phyloP scores from a whole-genome alignment of 2,329 filamentous ascomycete species.

The Elsinoe australis region DNA sequence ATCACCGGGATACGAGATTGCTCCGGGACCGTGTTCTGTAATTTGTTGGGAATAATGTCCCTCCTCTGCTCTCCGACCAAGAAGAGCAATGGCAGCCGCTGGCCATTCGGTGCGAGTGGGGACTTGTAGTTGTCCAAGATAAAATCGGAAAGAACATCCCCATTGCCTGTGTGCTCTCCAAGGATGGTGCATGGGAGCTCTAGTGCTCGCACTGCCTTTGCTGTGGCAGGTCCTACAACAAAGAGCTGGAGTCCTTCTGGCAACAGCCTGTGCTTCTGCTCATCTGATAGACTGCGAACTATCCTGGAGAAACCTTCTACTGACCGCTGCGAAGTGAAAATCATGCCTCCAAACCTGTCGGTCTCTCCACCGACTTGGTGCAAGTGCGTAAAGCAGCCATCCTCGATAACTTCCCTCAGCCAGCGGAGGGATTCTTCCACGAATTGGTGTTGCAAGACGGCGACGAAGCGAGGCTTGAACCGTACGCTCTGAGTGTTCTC shows the following conservation, averaged over 20 bases:
- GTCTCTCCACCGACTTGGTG: conserved; percentile 20
- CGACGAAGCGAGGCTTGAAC: conserved; percentile 64
- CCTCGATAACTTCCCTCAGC: conserved; percentile 46
- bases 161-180: conserved; percentile 77
- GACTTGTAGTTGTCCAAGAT: conserved; percentile 70
- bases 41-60: conserved; percentile 78
- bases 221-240: conserved; percentile 73
- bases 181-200: conserved; percentile 52
- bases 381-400: conserved; percentile 33
- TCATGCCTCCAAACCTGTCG: conserved; percentile 59
- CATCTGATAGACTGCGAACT: conserved; percentile 44
- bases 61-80: conserved; percentile 82
- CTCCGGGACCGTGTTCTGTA: conserved; percentile 50
- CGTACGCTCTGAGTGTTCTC: conserved; percentile 35
- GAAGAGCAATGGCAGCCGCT: conserved; percentile 65
- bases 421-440: conserved; percentile 50
- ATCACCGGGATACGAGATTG: conserved; percentile 57
- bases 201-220: conserved; percentile 58
- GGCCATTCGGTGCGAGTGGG: conserved; percentile 26
- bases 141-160: conserved; percentile 66
- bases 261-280: conserved; percentile 32
- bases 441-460: conserved; percentile 66
- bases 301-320: conserved; percentile 68
- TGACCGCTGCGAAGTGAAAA: conserved; percentile 77
- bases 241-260: conserved; percentile 56